Base-by-base conservation (phyloP, 495 filamentous ascomycete species). In the Sphaerosporella brunnea region DNA sequence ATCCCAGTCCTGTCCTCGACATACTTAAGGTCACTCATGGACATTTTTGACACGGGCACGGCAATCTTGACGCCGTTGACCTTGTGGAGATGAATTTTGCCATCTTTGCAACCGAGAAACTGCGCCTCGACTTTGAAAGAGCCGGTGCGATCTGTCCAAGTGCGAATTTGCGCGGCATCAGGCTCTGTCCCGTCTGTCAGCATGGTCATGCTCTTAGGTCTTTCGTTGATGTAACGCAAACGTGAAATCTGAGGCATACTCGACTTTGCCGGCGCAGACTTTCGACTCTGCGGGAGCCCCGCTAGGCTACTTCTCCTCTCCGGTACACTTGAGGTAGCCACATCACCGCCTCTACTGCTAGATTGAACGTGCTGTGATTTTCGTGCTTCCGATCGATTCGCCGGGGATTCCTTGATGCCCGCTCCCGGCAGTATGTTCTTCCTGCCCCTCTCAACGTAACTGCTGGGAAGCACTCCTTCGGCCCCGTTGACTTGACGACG, bases 51-150 rank as follows among this genome's bases (percentile, higher is more conserved):
- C 30, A 94, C 74, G 20, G 90, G 88, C 2, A 99, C 90, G 5
- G 90, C 90, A 64, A 99, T 99, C 63, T 95, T 94, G 40, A 99
- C 84, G 9, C 90, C 90, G 59, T 99, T 99, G 61, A 79, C 69
- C 68, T 99, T 99, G 67, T 99, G 90, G 3, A 99, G 70, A 64
- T 96, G 90, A 51, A 99, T 90, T 67, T 99, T 96, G 37, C 85
- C 84, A 62, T 96, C 90, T 60, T 75, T 80, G 19, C 94, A 68
- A 15, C 87, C 92, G 49, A 96, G 77, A 61, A 95, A 99, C 58
- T 99, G 84, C 8, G 90, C 90, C 47, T 99, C 90, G 48, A 99
- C 90, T 50, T 85, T 94, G 65, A 99, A 99, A 9, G 84, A 83
- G 53, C 85, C 92, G 15, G 83, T 80, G 41, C 92, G 76, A 62